phyloP scores from a whole-genome alignment of 148 eudicot genomes.

The Camellia lanceoleosa region DNA sequence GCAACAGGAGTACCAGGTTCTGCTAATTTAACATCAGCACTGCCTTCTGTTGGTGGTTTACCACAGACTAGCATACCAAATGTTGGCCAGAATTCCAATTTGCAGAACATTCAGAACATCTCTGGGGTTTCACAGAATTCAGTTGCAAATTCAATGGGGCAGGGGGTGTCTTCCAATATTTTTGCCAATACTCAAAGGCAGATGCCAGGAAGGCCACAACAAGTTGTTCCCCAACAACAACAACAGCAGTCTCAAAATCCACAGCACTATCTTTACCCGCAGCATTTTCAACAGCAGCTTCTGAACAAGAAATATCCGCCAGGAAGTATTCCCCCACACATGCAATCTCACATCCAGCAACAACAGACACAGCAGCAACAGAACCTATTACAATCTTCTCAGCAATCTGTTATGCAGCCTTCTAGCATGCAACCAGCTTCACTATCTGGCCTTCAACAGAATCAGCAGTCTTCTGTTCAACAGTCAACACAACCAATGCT shows the following conservation, averaged over 20 bases:
- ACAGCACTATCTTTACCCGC: slow-evolving; percentile 62
- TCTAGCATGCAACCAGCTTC: slow-evolving; percentile 65
- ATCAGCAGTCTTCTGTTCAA: slow-evolving; percentile 64
- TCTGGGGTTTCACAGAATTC: slow-evolving; percentile 61
- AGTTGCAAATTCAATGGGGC: slow-evolving; percentile 70
- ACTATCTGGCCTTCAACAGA: slow-evolving; percentile 59
- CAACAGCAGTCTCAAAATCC: slow-evolving; percentile 63
- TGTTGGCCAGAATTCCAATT: slow-evolving; percentile 59
- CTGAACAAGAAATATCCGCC: slow-evolving; percentile 63
- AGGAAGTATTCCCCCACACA: slow-evolving; percentile 51
- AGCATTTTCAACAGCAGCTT: slow-evolving; percentile 55
- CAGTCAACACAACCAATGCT: slow-evolving; percentile 66
- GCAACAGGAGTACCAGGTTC: slow-evolving; percentile 58
- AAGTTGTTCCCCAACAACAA: slow-evolving; percentile 35
- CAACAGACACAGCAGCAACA: slow-evolving; percentile 55
- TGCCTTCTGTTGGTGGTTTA: slow-evolving; percentile 56
- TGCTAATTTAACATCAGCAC: slow-evolving; percentile 53
- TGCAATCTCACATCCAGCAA: slow-evolving; percentile 56
- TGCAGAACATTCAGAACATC: slow-evolving; percentile 51
- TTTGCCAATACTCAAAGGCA: slow-evolving; percentile 76
- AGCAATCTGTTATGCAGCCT: slow-evolving; percentile 76
- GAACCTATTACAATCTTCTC: slow-evolving; percentile 58
- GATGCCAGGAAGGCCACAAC: slow-evolving; percentile 75
- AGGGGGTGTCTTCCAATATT: slow-evolving; percentile 60
- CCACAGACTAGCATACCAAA: slow-evolving; percentile 58